These are phyloP conservation scores for Fallopia convolvulus DNA, from an alignment of 148 eudicot species.

Conservation along the genomic window DNA sequence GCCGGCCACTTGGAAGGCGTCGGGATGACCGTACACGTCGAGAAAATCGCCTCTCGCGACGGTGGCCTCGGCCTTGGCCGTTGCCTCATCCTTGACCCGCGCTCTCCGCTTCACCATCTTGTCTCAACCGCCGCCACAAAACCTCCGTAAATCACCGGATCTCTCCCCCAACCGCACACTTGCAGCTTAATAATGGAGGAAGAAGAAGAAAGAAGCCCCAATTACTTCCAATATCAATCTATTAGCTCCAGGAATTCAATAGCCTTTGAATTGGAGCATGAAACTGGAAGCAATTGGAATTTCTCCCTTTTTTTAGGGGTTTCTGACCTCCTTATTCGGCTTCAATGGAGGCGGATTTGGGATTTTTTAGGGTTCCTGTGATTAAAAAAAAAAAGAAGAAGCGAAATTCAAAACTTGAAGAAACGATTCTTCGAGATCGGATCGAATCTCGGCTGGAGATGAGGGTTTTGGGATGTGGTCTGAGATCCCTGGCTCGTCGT, in stretches of 20 bases:
- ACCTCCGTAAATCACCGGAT: background rate
- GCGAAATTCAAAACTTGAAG: background rate
- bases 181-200: background rate
- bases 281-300: background rate
- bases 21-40: slow-evolving; percentile 2
- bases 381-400: background rate
- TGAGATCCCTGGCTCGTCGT: slow-evolving; percentile 4
- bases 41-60: background rate
- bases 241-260: background rate
- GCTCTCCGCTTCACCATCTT: background rate
- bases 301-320: background rate
- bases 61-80: background rate
- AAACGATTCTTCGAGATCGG: background rate
- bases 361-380: background rate
- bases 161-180: background rate
- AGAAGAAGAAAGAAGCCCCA: background rate
- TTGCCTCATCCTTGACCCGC: background rate
- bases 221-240: background rate
- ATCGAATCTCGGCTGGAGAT: background rate
- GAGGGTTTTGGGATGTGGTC: background rate
- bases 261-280: background rate
- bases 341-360: background rate
- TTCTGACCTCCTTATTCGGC: background rate
- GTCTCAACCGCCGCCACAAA: background rate
- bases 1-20: slow-evolving; percentile 1